Base-by-base conservation (phyloP, 768 basidiomycete genomes). In the Boletus edulis region DNA sequence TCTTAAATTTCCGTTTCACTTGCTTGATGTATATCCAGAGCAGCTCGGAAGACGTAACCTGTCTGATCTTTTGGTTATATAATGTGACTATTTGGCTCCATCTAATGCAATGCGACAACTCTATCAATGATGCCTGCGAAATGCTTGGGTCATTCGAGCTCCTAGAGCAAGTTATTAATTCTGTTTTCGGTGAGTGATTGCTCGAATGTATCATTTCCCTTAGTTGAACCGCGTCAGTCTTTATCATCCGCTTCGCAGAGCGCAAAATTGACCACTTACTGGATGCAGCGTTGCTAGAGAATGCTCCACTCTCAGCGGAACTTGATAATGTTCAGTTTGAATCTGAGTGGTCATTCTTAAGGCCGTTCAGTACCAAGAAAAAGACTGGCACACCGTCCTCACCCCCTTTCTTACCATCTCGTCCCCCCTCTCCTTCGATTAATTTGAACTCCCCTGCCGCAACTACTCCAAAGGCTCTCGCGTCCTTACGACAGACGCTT, bases 201-300 rank as follows among this genome's bases (percentile, higher is more conserved):
- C 20, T 42, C 29, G 18, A 50, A 50, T 22, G 17, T 7, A 58
- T 35, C 34, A 49, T 51, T 43, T 22, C 22, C 39, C 7, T 22
- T 51, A 31, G 35, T 18, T 63, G 42, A 57, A 52, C 31, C 12
- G 29, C 41, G 31, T 39, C 53, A 97, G 97, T 98, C 22, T 97
- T 98, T 70, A 85, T 98, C 61, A 96, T 98, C 58, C 89, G 97
- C 50, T 86, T 89, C 60, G 88, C 90, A 9, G 97, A 99, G 71
- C 80, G 87, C 50, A 83, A 83, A 59, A 91, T 98, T 71, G 96
- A 98, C 69, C 79, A 84, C 46, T 73, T 97, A 27, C 78, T 99
- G 11, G 94, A 98, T 65, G 72, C 81, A 1, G 82, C 90, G 0
- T 73, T 98, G 46, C 79, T 99, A 45, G 94, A 98, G 48, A 86